Evolutionary conservation across 805 yeast genomes (phyloP).

Genomic region (Ogataea populi-albae): DNA sequence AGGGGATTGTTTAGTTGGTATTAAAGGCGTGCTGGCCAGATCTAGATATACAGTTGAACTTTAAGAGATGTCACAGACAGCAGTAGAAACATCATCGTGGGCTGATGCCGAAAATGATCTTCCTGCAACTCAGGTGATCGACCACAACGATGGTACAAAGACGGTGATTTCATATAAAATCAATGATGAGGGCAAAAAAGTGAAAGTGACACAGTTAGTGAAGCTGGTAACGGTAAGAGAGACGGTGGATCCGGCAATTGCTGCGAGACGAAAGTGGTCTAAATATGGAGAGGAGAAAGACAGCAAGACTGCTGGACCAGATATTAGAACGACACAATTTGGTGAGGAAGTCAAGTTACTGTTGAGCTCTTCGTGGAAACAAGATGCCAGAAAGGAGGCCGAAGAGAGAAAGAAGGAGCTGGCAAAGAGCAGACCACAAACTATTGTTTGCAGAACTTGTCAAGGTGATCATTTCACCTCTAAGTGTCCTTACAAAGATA

Average conservation of each 20-base stretch:
- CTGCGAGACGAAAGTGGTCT: constrained; percentile 83
- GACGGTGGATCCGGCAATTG: constrained; percentile 79
- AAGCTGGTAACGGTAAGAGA: constrained; percentile 74
- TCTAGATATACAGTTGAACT: too few species aligned
- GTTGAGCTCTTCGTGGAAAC: constrained; percentile 75
- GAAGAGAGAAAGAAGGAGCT: constrained; percentile 44
- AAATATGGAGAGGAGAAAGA: constrained; percentile 80
- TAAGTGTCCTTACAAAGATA: constrained; percentile 94
- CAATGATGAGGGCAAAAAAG: constrained; percentile 77
- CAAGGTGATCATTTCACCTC: constrained; percentile 91
- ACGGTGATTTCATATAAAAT: constrained; percentile 76
- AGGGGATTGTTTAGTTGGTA: too few species aligned
- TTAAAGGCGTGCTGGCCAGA: too few species aligned
- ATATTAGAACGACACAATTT: constrained; percentile 79
- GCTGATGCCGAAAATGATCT: constrained; percentile 70
- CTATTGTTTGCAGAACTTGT: constrained; percentile 80
- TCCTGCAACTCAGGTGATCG: constrained; percentile 69
- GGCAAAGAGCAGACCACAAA: constrained; percentile 54
- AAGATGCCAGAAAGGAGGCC: constrained; percentile 70
- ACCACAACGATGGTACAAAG: constrained; percentile 85
- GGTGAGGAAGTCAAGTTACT: constrained; percentile 81
- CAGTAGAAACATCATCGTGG: constrained; percentile 43
- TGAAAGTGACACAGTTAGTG: constrained; percentile 82
- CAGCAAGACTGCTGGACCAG: constrained; percentile 77
- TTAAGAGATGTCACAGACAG: constrained; percentile 17